Evolutionary conservation across 371 early-diverging fungal species (phyloP).

Genomic region (Parasitella parasitica): DNA sequence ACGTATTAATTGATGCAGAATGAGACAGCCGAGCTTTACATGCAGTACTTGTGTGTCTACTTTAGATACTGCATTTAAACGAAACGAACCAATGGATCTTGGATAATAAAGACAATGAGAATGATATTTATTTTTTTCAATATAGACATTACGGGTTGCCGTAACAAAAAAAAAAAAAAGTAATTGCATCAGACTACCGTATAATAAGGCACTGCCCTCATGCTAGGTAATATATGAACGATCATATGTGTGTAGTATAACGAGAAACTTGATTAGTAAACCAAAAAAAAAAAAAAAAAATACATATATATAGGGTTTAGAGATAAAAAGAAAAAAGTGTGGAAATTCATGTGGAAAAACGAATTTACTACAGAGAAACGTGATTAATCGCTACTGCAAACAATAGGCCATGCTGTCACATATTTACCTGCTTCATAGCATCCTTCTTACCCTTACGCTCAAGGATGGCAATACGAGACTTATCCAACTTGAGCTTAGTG

Average conservation of each 20-base stretch:
- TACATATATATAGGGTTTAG: background rate
- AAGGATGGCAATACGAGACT: constrained; percentile 87
- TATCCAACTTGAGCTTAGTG: constrained; percentile 93
- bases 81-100: background rate
- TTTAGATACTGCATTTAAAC: background rate
- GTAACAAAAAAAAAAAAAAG: constrained; percentile 3
- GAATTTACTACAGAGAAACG: background rate
- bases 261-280: too few species aligned
- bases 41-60: too few species aligned
- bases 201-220: too few species aligned
- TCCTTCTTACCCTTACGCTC: constrained; percentile 73
- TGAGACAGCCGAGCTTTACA: too few species aligned
- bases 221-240: too few species aligned
- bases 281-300: too few species aligned
- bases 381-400: background rate
- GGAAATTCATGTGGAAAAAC: background rate
- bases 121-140: constrained; percentile 8
- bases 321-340: background rate
- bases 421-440: constrained; percentile 44
- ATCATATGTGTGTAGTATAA: too few species aligned
- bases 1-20: background rate
- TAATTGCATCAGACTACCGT: too few species aligned
- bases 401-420: background rate
- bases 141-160: background rate
- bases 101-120: constrained; percentile 2